A percentile compares a stretch with the other conserved stretches of the same genome.
Conservation (phyloP, 305 asterid species). For the Fraxinus ornus region DNA sequence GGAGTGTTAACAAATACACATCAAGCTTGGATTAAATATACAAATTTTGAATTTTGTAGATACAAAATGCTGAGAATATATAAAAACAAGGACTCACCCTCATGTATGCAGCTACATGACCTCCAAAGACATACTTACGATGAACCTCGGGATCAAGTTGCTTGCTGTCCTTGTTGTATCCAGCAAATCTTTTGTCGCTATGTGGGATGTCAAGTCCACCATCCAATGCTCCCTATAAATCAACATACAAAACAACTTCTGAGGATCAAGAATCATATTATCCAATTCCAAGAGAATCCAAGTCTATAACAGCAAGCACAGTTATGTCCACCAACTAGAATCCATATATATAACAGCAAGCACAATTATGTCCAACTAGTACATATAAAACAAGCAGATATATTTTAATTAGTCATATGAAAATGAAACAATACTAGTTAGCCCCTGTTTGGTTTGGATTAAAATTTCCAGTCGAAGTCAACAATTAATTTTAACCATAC, state of each 20-base stretch:
- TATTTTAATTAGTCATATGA: background rate
- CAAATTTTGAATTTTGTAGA: background rate
- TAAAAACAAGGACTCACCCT: conserved; percentile 36
- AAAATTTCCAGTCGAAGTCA: too few species aligned
- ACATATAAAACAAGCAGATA: background rate
- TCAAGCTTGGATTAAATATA: background rate
- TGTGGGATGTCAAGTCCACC: conserved; percentile 92
- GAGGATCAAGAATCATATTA: background rate
- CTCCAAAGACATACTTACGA: conserved; percentile 83
- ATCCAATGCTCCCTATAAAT: conserved; percentile 73
- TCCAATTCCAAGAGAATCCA: background rate
- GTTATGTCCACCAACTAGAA: background rate
- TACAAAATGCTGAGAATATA: background rate
- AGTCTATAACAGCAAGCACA: background rate
- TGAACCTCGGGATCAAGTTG: conserved; percentile 76
- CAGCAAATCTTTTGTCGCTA: conserved; percentile 87
- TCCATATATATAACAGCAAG: background rate
- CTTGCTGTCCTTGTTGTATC: conserved; percentile 65
- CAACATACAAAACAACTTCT: background rate
- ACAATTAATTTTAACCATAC: too few species aligned
- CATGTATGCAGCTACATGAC: conserved; percentile 84
- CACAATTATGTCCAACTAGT: background rate
- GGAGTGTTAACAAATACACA: background rate
- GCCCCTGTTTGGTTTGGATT: too few species aligned
- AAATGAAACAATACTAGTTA: background rate